Evolutionary conservation across 331 rosid genomes (phyloP).

Genomic region (Malus hybrid): DNA sequence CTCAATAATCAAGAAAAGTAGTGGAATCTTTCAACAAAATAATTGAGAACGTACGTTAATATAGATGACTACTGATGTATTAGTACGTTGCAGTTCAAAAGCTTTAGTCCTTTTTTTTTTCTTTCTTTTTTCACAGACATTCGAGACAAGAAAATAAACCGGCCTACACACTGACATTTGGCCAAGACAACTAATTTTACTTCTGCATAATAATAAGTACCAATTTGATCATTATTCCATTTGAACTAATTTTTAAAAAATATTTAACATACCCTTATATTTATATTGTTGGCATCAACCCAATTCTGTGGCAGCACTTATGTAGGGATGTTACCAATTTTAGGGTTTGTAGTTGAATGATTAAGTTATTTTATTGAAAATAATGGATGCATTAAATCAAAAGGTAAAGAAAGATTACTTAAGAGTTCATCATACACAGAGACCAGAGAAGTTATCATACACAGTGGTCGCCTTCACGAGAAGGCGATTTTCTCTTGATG

Average conservation of each 20-base stretch:
- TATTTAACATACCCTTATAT: no score
- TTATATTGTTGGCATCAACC: no score
- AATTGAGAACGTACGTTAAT: slow-evolving; percentile 31
- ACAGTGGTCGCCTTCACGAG: no score
- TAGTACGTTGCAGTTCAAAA: slow-evolving; percentile 20
- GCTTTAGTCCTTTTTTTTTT: neutral
- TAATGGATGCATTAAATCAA: no score
- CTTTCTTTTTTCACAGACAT: neutral
- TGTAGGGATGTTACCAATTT: no score
- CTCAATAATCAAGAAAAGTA: neutral
- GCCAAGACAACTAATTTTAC: neutral
- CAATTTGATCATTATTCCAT: neutral
- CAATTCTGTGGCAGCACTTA: no score
- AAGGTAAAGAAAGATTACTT: no score
- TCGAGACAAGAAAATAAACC: neutral
- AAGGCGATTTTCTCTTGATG: no score
- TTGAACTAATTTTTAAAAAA: neutral
- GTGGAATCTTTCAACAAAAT: slow-evolving; percentile 36
- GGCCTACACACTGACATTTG: neutral
- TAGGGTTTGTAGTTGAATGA: no score
- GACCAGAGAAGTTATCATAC: no score
- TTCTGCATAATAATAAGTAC: neutral
- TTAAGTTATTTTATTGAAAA: no score
- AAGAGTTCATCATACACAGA: no score
- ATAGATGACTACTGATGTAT: neutral